phyloP scores from a whole-genome alignment of 345 rosid genomes.

The Raphanus sativus region DNA sequence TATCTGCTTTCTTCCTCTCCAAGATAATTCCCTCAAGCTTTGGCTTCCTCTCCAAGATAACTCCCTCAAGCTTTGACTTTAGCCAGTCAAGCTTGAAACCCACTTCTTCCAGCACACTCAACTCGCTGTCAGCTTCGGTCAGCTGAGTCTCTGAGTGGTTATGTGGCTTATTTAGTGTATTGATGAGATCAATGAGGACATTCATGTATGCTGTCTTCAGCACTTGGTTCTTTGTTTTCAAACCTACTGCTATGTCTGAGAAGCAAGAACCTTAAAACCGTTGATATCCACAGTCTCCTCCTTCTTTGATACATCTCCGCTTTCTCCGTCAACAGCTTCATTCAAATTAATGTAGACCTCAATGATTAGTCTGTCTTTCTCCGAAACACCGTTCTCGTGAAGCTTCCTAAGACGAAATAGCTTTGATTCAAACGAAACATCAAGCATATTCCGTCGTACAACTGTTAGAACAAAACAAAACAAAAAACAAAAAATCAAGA shows the following conservation, averaged over 20 bases:
- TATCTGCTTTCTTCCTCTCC: not conserved
- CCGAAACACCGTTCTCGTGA: not conserved
- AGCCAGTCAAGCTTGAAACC: constrained; percentile 19
- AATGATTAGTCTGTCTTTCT: constrained; percentile 1
- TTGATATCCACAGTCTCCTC: not conserved
- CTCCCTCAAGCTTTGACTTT: not conserved
- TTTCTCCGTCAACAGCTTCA: not conserved
- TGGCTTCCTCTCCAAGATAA: not conserved
- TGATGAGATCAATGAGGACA: not conserved
- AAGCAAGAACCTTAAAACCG: not conserved
- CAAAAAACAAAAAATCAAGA: not conserved
- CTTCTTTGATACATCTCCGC: not conserved
- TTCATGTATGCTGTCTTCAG: constrained; percentile 9
- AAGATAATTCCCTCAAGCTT: not conserved
- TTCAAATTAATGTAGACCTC: not conserved
- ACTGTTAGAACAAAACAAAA: not conserved
- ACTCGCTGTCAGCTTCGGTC: not conserved
- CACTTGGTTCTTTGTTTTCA: not conserved
- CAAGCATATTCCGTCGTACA: not conserved
- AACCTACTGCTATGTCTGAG: not conserved
- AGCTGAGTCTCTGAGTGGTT: not conserved
- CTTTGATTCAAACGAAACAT: not conserved
- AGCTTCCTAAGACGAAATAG: not conserved
- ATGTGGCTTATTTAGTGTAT: not conserved
- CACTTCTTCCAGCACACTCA: not conserved